phyloP scores from a whole-genome alignment of 108 stramenopile species.

The Mayamaea pseudoterrestris region DNA sequence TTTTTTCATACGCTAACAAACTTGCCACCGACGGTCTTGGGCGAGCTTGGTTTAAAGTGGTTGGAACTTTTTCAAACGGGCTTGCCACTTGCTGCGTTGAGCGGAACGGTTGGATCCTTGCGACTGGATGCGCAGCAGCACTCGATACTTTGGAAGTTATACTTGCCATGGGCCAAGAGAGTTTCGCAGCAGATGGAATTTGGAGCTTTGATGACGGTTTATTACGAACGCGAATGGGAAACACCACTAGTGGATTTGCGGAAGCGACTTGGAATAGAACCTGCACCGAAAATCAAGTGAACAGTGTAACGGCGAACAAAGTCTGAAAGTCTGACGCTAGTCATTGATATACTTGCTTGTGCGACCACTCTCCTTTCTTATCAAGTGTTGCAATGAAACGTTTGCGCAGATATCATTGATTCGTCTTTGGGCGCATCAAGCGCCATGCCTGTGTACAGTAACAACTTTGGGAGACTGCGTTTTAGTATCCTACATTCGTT shows the following conservation, averaged over 20 bases:
- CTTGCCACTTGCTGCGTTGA: slow-evolving; percentile 78
- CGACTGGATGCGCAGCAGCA: slow-evolving; percentile 22
- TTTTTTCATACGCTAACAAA: slow-evolving; percentile 89
- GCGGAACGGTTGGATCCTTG: slow-evolving; percentile 45
- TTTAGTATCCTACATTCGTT: no score
- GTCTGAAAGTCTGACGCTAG: no score
- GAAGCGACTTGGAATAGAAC: slow-evolving; percentile 42
- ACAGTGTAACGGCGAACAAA: no score
- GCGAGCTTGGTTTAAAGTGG: slow-evolving; percentile 95
- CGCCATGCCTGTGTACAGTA: no score
- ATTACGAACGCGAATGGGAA: slow-evolving; percentile 80
- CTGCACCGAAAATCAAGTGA: slow-evolving; percentile 52
- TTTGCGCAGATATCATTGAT: no score
- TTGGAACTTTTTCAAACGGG: slow-evolving; percentile 93
- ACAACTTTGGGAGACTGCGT: no score
- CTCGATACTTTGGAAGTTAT: slow-evolving; percentile 27
- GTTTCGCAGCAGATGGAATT: slow-evolving; percentile 13
- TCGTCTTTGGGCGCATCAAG: no score
- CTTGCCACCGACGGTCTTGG: slow-evolving; percentile 88
- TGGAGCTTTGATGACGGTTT: slow-evolving; percentile 42
- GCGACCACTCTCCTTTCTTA: no score
- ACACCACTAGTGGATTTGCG: slow-evolving; percentile 58
- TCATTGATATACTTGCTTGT: no score
- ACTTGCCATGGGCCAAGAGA: slow-evolving; percentile 72
- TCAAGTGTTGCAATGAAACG: no score